A percentile compares a stretch with the other conserved stretches of the same genome.
Evolutionary conservation across 108 stramenopile species (phyloP).

Genomic region (Bacterosira constricta): DNA sequence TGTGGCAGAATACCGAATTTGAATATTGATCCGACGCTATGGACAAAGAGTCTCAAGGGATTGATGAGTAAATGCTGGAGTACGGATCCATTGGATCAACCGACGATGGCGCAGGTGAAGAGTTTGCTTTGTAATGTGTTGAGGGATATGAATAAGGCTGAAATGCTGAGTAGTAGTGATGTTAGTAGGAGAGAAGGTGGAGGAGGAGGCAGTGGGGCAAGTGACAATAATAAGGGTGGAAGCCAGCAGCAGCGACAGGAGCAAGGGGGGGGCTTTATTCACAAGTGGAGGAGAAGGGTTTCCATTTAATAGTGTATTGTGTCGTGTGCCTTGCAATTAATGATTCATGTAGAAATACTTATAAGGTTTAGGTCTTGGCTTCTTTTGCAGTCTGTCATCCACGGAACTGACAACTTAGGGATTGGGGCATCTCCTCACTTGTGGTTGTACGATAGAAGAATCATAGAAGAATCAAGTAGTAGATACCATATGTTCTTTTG

Average conservation of each 20-base stretch:
- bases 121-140: constrained; percentile 35
- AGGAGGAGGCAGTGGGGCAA: neutral
- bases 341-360: too few relatives aligned
- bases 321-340: too few relatives aligned
- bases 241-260: neutral
- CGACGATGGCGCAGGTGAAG: constrained; percentile 53
- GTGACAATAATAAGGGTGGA: neutral
- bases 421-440: too few relatives aligned
- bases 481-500: too few relatives aligned
- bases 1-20: constrained; percentile 64
- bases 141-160: constrained; percentile 20
- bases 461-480: too few relatives aligned
- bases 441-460: too few relatives aligned
- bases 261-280: neutral
- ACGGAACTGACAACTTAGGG: too few relatives aligned
- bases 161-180: neutral
- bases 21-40: constrained; percentile 59
- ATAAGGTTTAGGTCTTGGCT: too few relatives aligned
- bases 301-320: too few relatives aligned
- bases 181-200: neutral
- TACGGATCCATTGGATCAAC: constrained; percentile 49
- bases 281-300: neutral
- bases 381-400: too few relatives aligned
- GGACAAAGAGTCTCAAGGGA: constrained; percentile 65
- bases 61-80: constrained; percentile 74